Percentiles rank a stretch among this genome's conserved stretches.
These are phyloP conservation scores for Mimosa bimucronata DNA, from an alignment of 306 rosid species.

Conservation along the genomic window DNA sequence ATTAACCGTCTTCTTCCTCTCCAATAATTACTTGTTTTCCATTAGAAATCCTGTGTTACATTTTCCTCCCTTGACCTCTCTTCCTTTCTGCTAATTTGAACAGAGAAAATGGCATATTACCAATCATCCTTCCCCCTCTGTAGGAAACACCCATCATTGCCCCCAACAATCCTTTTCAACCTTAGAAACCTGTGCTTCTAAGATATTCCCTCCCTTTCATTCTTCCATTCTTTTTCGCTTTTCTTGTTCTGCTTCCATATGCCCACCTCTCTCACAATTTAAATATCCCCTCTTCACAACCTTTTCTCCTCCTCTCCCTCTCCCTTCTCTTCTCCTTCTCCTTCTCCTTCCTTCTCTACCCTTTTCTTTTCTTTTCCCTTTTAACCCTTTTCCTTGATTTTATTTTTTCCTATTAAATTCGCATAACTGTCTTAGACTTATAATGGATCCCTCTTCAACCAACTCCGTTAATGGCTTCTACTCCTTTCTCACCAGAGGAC, in stretches of 20 bases:
- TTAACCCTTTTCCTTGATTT: background rate
- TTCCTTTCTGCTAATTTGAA: slow-evolving; percentile 71
- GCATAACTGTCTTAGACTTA: background rate
- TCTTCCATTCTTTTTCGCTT: slow-evolving; percentile 39
- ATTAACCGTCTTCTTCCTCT: background rate
- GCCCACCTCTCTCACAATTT: slow-evolving; percentile 43
- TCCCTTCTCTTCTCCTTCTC: background rate
- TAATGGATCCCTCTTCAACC: slow-evolving; percentile 91
- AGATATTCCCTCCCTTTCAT: slow-evolving; percentile 62
- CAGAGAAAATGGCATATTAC: slow-evolving; percentile 95
- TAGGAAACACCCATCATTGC: slow-evolving; percentile 99
- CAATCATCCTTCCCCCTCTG: slow-evolving; percentile 97
- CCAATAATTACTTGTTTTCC: slow-evolving; percentile 7
- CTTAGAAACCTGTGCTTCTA: slow-evolving; percentile 95
- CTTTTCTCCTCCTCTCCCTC: slow-evolving; percentile 41
- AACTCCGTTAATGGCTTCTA: slow-evolving; percentile 98
- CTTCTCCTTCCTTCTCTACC: slow-evolving; percentile 30
- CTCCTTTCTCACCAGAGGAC: slow-evolving; percentile 82
- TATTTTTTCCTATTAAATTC: background rate
- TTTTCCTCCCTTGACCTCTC: slow-evolving; percentile 4
- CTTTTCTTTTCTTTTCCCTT: background rate
- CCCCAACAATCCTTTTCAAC: slow-evolving; percentile 98
- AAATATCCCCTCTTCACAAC: slow-evolving; percentile 41
- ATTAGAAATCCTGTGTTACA: background rate
- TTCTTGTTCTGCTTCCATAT: slow-evolving; percentile 24